These are phyloP conservation scores for Theileria annulata DNA, from an alignment of 169 alveolate species.

Conservation along the genomic window DNA sequence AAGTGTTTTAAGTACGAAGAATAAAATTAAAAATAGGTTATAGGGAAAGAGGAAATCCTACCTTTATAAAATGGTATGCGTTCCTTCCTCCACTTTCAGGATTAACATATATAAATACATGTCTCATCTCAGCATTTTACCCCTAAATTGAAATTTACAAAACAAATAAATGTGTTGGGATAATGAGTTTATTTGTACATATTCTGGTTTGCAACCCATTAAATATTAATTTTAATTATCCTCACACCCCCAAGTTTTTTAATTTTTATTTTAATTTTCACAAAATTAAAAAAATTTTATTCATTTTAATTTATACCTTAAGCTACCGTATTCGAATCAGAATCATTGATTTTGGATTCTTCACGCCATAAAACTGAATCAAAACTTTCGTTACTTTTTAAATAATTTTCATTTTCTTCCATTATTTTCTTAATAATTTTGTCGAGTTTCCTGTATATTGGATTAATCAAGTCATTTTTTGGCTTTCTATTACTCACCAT, in stretches of 20 bases:
- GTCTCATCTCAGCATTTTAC: constrained; percentile 55
- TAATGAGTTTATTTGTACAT: not conserved
- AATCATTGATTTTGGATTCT: not conserved
- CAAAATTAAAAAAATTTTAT: not conserved
- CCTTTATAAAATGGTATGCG: constrained; percentile 79
- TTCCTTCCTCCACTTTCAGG: constrained; percentile 85
- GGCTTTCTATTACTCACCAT: not conserved
- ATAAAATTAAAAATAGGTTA: not conserved
- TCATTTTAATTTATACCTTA: not conserved
- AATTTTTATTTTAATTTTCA: not conserved
- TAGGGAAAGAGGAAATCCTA: constrained; percentile 3
- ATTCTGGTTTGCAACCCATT: not conserved
- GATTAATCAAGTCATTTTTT: not conserved
- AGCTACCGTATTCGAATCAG: not conserved
- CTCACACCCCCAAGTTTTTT: not conserved
- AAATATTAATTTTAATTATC: not conserved
- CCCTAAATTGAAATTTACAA: not conserved
- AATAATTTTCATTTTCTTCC: not conserved
- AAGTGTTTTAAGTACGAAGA: not conserved
- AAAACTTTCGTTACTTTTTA: not conserved
- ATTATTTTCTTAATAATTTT: not conserved
- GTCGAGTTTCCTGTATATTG: not conserved
- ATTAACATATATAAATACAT: constrained; percentile 74
- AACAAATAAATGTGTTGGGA: constrained; percentile 8
- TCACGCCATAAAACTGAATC: not conserved